Evolutionary conservation across 345 rosid genomes (phyloP), one percentile per base, ranked within the genome.

Genomic region (Euphorbia pulcherrima): DNA sequence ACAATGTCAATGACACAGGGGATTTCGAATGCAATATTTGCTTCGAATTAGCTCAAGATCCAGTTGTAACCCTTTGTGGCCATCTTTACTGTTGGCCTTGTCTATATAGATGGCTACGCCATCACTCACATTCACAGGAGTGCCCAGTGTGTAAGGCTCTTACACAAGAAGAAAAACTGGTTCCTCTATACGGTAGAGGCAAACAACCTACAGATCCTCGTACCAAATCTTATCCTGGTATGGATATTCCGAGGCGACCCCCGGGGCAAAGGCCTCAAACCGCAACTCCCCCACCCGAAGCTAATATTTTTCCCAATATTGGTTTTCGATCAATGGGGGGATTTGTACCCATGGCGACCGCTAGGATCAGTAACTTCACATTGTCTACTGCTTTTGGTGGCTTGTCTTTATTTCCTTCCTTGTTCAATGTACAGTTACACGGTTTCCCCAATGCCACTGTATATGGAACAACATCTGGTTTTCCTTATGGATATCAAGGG

Each of bases 51-150:
- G 96, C 97, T 64, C 92, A 84, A 72, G 99, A 94, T 72, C 93
- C 97, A 0, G 84, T 89, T 16, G 87, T 89, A 11, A 94, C 97
- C 11, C 90, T 88, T 27, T 94, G 99, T 44, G 96, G 97, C 14
- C 97, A 94, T 41, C 94, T 94, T 67, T 92, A 75, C 64, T 94
- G 97, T 23, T 94, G 97, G 97, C 97, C 99, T 29, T 94, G 97
- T 41, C 74, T 94, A 2, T 92, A 88, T 74, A 81, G 86, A 50
- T 94, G 99, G 97, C 80, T 91, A 24, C 83, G 80, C 70, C 88
- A 88, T 57, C 99, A 94, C 62, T 94, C 97, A 0, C 88, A 86
- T 39, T 88, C 81, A 24, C 99, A 92, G 6, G 99, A 92, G 72
- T 94, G 97, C 39, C 97, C 97, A 0, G 92, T 94, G 30, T 94